Conservation (phyloP, 371 early-diverging fungal species). For the Apophysomyces variabilis region DNA sequence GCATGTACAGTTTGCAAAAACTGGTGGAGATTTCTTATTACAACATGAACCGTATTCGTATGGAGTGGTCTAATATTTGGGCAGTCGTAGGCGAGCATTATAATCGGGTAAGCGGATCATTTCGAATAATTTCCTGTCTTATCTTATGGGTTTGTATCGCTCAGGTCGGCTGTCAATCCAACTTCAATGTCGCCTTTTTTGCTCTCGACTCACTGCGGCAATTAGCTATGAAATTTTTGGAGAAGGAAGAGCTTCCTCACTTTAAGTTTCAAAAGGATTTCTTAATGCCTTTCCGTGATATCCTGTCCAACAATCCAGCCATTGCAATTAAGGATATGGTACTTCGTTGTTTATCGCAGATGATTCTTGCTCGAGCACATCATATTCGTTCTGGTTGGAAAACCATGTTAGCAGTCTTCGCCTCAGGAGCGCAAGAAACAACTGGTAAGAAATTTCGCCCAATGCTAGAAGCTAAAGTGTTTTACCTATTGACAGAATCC, state of each 20-base stretch:
- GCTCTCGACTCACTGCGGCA: constrained; percentile 92
- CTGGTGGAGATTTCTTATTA: constrained; percentile 95
- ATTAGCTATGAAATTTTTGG: constrained; percentile 93
- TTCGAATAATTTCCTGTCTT: too few species aligned
- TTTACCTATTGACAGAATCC: constrained; percentile 41
- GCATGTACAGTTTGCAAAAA: constrained; percentile 91
- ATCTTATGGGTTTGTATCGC: too few species aligned
- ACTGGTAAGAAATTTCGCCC: constrained; percentile 39
- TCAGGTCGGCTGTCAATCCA: constrained; percentile 84
- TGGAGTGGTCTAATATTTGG: constrained; percentile 97
- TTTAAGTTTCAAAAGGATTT: constrained; percentile 98
- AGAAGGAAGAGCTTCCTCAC: constrained; percentile 90
- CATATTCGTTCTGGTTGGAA: constrained; percentile 92
- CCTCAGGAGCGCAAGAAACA: constrained; percentile 77
- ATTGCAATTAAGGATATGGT: constrained; percentile 91
- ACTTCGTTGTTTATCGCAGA: constrained; percentile 85
- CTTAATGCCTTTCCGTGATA: constrained; percentile 87
- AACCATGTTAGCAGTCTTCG: constrained; percentile 83
- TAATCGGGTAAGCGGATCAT: constrained; percentile 56
- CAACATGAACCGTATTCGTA: constrained; percentile 96
- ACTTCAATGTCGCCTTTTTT: constrained; percentile 88
- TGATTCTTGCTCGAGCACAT: constrained; percentile 79
- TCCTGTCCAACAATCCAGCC: constrained; percentile 78
- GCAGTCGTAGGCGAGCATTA: constrained; percentile 90
- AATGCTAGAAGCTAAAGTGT: background rate